Evolutionary conservation across 495 filamentous ascomycete species (phyloP).

Genomic region (Aspergillus ostianus): DNA sequence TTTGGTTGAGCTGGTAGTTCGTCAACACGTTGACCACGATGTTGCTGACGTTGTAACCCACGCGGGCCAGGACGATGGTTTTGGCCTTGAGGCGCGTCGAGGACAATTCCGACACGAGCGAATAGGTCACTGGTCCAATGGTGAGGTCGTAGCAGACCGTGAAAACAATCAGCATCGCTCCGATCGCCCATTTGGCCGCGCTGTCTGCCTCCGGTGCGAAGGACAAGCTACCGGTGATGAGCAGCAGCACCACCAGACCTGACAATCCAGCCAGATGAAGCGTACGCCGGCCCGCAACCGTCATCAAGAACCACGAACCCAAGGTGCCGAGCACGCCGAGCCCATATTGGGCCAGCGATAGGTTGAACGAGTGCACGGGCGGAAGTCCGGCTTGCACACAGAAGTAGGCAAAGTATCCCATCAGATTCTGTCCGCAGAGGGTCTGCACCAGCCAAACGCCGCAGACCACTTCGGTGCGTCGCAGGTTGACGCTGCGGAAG

Average conservation of each 20-base stretch:
- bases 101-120: conserved; percentile 65
- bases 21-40: conserved; percentile 65
- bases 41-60: conserved; percentile 63
- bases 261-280: conserved; percentile 64
- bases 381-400: conserved; percentile 62
- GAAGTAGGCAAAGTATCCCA: conserved; percentile 70
- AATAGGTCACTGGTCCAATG: conserved; percentile 71
- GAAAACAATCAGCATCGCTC: conserved; percentile 61
- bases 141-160: conserved; percentile 65
- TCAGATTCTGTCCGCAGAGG: conserved; percentile 65
- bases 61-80: conserved; percentile 61
- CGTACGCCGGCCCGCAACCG: conserved; percentile 58
- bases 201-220: conserved; percentile 49
- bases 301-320: conserved; percentile 65
- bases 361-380: conserved; percentile 54
- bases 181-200: conserved; percentile 29
- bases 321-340: conserved; percentile 65
- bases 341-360: conserved; percentile 65
- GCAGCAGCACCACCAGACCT: conserved; percentile 53
- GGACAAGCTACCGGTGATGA: conserved; percentile 63
- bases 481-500: conserved; percentile 65
- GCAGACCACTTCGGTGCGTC: conserved; percentile 67
- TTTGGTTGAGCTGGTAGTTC: conserved; percentile 62
- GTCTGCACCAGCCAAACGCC: conserved; percentile 72
- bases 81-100: conserved; percentile 65